Evolutionary conservation across 345 rosid genomes (phyloP).

Genomic region (Eucalyptus brandiana): DNA sequence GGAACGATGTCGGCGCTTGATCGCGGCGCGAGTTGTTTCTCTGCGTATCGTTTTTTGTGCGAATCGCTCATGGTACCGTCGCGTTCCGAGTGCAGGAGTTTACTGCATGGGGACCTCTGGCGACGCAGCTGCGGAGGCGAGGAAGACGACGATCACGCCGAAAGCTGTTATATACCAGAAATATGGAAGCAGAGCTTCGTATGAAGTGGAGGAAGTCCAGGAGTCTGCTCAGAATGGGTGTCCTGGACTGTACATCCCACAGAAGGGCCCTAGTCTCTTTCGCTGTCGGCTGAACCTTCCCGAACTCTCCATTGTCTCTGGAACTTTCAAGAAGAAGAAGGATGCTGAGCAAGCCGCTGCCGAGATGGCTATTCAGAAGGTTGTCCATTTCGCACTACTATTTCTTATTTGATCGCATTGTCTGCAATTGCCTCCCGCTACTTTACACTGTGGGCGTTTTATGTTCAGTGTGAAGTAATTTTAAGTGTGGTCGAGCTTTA

Average conservation of each 20-base stretch:
- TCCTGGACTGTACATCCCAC: constrained; percentile 75
- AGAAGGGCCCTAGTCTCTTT: constrained; percentile 65
- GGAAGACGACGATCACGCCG: constrained; percentile 42
- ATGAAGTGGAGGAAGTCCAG: constrained; percentile 56
- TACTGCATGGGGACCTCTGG: constrained; percentile 18
- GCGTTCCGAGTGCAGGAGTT: background rate
- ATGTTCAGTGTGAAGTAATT: background rate
- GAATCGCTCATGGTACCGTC: background rate
- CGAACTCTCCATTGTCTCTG: constrained; percentile 49
- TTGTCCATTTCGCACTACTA: constrained; percentile 1
- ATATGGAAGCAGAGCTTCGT: constrained; percentile 60
- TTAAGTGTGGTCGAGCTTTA: background rate
- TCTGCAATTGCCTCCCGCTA: background rate
- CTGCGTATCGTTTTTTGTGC: background rate
- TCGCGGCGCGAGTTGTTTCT: background rate
- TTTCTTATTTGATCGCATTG: background rate
- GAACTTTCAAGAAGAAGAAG: constrained; percentile 58
- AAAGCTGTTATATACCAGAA: constrained; percentile 68
- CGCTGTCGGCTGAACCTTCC: constrained; percentile 82
- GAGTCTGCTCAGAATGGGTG: constrained; percentile 55
- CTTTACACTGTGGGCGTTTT: background rate
- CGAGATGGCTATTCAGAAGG: constrained; percentile 73
- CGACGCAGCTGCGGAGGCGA: background rate
- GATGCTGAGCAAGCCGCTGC: constrained; percentile 96
- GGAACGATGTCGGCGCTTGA: background rate